Percentiles rank a stretch among this genome's conserved stretches.
Evolutionary conservation across 225 moss, liverwort and hornwort species (phyloP).

Genomic region (Anthoceros angustus): DNA sequence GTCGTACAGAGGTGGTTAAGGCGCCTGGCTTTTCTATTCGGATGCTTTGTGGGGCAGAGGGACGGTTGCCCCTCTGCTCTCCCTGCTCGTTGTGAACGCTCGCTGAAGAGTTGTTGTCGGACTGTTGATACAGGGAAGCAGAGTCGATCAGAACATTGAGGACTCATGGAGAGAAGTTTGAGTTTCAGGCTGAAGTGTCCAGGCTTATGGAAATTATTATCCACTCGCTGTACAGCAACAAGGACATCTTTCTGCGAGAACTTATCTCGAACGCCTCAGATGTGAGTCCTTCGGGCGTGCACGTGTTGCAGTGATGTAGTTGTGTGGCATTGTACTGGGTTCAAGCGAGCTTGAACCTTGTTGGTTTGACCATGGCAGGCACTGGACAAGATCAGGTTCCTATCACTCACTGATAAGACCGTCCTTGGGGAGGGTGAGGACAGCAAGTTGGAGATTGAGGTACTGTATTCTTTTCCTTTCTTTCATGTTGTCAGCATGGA

Average conservation of each 20-base stretch:
- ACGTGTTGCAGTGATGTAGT: background rate
- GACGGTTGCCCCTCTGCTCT: background rate
- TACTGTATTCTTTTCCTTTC: conserved; percentile 10
- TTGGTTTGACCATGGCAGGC: conserved; percentile 31
- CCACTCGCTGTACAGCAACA: conserved; percentile 94
- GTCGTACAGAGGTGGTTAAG: conserved; percentile 32
- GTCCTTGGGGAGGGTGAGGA: conserved; percentile 81
- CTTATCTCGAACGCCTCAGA: conserved; percentile 98
- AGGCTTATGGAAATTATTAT: conserved; percentile 99
- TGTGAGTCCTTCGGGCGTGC: conserved; percentile 25
- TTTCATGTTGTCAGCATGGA: background rate
- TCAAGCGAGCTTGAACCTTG: background rate
- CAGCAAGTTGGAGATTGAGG: conserved; percentile 65
- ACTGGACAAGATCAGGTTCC: conserved; percentile 89
- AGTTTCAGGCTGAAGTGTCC: conserved; percentile 99
- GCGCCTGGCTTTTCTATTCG: background rate
- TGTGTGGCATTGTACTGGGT: background rate
- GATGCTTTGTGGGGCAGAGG: background rate
- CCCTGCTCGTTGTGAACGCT: background rate
- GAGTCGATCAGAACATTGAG: conserved; percentile 69
- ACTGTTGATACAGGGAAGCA: conserved; percentile 46
- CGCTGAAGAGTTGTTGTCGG: background rate
- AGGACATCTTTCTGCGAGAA: conserved; percentile 89
- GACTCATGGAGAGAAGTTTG: conserved; percentile 72
- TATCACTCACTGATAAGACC: conserved; percentile 62